phyloP scores from a whole-genome alignment of 176 grass and related monocot genomes.

The Musa schizocarpa region DNA sequence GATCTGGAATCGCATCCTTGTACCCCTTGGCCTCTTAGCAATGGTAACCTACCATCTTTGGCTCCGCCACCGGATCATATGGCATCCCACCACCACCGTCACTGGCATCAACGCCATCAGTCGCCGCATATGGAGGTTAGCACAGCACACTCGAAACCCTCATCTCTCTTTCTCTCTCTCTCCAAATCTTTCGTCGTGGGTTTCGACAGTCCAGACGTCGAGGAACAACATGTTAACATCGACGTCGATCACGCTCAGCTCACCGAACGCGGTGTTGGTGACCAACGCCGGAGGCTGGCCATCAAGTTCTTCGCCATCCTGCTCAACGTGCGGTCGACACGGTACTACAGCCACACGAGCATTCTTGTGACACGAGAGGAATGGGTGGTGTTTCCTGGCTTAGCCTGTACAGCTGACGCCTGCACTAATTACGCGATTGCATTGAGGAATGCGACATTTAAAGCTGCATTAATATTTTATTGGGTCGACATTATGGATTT shows the following conservation, averaged over 20 bases:
- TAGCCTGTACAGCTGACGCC: too few relatives aligned
- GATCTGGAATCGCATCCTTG: conserved; percentile 27
- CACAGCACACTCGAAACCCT: background rate
- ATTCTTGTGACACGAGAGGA: too few relatives aligned
- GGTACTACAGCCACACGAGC: conserved; percentile 52
- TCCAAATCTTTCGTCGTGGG: background rate
- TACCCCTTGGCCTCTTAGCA: conserved; percentile 20
- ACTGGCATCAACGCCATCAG: conserved; percentile 72
- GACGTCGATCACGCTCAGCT: conserved; percentile 63
- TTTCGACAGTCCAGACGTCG: conserved; percentile 62
- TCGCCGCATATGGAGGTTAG: conserved; percentile 67
- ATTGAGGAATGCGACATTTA: too few relatives aligned
- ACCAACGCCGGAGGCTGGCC: conserved; percentile 12
- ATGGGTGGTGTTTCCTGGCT: too few relatives aligned
- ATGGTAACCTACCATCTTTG: conserved; percentile 37
- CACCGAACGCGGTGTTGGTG: conserved; percentile 55
- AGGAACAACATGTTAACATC: conserved; percentile 76
- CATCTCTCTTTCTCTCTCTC: background rate
- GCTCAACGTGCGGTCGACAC: conserved; percentile 59
- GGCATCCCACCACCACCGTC: conserved; percentile 43
- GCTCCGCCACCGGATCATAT: conserved; percentile 42
- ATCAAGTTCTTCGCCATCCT: conserved; percentile 64
- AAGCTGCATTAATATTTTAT: too few relatives aligned
- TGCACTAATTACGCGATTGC: too few relatives aligned
- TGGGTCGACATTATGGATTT: too few relatives aligned